phyloP scores from a whole-genome alignment of 305 asterid species.

The Stenogyne calaminthoides region DNA sequence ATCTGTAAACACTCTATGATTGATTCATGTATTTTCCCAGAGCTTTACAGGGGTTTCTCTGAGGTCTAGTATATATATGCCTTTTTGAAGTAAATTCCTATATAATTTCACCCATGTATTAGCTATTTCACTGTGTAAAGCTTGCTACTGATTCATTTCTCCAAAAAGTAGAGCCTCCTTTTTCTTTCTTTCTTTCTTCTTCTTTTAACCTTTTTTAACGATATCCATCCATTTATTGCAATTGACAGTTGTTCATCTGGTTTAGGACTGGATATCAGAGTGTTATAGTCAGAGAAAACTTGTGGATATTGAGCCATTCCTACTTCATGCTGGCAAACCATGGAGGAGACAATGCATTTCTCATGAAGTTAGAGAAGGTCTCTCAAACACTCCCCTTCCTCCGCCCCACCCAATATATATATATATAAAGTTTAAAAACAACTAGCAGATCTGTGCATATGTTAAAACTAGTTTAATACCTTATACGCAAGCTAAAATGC shows the following conservation, averaged over 20 bases:
- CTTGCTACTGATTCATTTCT: constrained; percentile 5
- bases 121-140: constrained; percentile 9
- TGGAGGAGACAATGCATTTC: constrained; percentile 64
- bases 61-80: background rate
- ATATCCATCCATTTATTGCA: constrained; percentile 14
- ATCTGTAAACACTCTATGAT: constrained; percentile 8
- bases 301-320: constrained; percentile 70
- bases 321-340: constrained; percentile 93
- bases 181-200: background rate
- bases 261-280: constrained; percentile 87
- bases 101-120: constrained; percentile 19
- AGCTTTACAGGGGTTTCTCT: background rate
- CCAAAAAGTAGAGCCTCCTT: background rate
- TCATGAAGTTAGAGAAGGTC: constrained; percentile 57
- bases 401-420: background rate
- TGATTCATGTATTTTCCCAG: constrained; percentile 2
- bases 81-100: background rate
- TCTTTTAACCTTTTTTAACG: background rate
- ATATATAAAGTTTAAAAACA: background rate
- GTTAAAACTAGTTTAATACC: background rate
- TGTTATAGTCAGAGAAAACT: constrained; percentile 68
- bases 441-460: background rate
- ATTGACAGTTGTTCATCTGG: constrained; percentile 31
- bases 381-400: background rate
- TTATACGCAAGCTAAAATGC: constrained; percentile 1